Evolutionary conservation across 441 rosid genomes (phyloP).

Genomic region (Aquilaria agallochum): DNA sequence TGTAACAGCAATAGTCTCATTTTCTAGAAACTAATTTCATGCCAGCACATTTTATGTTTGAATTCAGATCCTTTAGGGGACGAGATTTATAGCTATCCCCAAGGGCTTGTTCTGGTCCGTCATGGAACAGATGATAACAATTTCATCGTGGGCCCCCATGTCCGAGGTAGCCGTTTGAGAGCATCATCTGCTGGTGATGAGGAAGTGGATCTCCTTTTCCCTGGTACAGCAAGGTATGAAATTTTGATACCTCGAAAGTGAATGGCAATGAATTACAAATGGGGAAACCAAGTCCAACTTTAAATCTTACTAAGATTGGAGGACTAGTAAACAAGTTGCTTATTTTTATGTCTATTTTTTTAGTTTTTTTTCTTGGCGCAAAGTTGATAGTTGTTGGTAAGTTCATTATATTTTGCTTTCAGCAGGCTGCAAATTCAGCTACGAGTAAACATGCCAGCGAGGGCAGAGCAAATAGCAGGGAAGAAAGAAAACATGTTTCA

Average conservation of each 20-base stretch:
- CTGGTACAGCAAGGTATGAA: conserved; percentile 84
- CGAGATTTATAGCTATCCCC: conserved; percentile 24
- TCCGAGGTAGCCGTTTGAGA: conserved; percentile 81
- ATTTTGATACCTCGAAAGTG: too few relatives aligned
- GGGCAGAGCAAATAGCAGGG: conserved; percentile 28
- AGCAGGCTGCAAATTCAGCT: conserved; percentile 10
- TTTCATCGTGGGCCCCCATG: conserved; percentile 73
- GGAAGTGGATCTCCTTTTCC: conserved; percentile 94
- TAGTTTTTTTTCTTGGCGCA: not conserved
- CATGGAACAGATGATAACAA: conserved; percentile 54
- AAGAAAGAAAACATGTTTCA: not conserved
- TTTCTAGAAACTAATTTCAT: conserved; percentile 5
- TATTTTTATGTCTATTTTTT: too few relatives aligned
- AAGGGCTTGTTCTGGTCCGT: conserved; percentile 85
- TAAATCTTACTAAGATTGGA: too few relatives aligned
- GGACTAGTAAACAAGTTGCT: too few relatives aligned
- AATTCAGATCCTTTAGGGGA: conserved; percentile 61
- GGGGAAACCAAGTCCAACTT: too few relatives aligned
- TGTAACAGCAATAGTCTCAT: not conserved
- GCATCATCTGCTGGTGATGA: conserved; percentile 74
- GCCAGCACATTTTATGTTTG: conserved; percentile 15
- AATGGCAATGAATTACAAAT: too few relatives aligned
- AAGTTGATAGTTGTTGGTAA: too few relatives aligned
- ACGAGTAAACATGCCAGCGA: conserved; percentile 34
- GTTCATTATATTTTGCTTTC: too few relatives aligned